Percentiles rank a stretch among this genome's conserved stretches.
Evolutionary conservation across 495 filamentous ascomycete genomes (phyloP).

Genomic region (Xeromyces bisporus): DNA sequence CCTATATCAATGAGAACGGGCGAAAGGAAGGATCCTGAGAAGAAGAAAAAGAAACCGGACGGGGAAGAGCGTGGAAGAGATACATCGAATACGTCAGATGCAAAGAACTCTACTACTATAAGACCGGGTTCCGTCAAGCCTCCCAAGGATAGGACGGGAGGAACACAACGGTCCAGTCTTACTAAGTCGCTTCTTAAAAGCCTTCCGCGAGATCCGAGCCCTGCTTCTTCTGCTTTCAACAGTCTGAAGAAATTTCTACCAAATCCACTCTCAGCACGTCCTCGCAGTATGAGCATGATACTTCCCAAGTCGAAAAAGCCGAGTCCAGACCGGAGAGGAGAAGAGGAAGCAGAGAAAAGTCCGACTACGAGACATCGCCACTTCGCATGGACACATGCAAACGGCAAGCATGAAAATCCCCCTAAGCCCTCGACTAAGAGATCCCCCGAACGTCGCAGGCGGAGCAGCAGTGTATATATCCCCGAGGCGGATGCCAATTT

Average conservation of each 20-base stretch:
- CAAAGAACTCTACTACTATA: neutral
- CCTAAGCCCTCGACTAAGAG: too few species aligned
- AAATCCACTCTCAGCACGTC: constrained; percentile 3
- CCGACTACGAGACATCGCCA: neutral
- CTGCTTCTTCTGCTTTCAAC: constrained; percentile 4
- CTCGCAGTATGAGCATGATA: neutral
- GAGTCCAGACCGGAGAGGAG: too few species aligned
- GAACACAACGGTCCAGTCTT: constrained; percentile 15
- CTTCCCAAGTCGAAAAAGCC: neutral
- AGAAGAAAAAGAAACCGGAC: neutral
- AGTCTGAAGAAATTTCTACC: constrained; percentile 25
- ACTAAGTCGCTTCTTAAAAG: constrained; percentile 25
- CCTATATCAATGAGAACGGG: constrained; percentile 12
- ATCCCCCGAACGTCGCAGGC: too few species aligned
- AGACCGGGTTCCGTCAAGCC: neutral
- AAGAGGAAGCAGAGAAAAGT: neutral
- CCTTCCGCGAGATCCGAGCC: constrained; percentile 19
- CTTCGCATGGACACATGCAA: too few species aligned
- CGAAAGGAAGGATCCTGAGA: neutral
- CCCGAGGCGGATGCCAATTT: too few species aligned
- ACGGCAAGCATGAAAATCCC: too few species aligned
- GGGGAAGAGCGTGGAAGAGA: neutral
- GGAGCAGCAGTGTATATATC: constrained; percentile 2
- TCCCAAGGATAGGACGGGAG: neutral
- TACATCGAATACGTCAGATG: neutral